Conservation (phyloP, 169 alveolate species). For the Cryptosporidium parvum region DNA sequence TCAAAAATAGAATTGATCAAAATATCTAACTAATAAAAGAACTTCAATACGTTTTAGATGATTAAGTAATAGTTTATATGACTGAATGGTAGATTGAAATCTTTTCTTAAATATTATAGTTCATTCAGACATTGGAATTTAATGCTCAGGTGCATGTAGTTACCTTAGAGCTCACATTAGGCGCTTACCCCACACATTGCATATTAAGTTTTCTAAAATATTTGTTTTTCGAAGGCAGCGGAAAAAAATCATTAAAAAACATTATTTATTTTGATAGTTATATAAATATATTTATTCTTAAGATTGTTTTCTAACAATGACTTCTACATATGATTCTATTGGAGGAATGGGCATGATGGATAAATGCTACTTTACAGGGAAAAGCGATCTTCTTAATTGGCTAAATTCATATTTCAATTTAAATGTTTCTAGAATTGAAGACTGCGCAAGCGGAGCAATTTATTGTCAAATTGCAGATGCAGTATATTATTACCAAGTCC, state of each 20-base stretch:
- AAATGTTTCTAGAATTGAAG: slow-evolving; percentile 92
- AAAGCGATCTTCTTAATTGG: slow-evolving; percentile 93
- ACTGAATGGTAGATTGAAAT: neutral
- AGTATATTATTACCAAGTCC: slow-evolving; percentile 86
- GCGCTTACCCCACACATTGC: slow-evolving; percentile 76
- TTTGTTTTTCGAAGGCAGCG: neutral
- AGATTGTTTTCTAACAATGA: slow-evolving; percentile 15
- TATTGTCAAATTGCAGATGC: slow-evolving; percentile 94
- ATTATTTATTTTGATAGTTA: neutral
- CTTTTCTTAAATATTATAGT: neutral
- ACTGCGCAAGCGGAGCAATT: slow-evolving; percentile 96
- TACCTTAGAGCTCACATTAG: slow-evolving; percentile 6
- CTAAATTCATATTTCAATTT: slow-evolving; percentile 86
- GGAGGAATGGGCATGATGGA: slow-evolving; percentile 89
- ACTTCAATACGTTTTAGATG: no score
- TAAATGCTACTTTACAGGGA: slow-evolving; percentile 87
- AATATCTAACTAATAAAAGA: neutral
- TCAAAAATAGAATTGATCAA: slow-evolving; percentile 40
- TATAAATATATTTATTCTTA: neutral
- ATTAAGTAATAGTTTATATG: neutral
- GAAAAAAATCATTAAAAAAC: slow-evolving; percentile 5
- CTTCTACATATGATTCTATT: slow-evolving; percentile 54
- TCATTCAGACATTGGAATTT: neutral
- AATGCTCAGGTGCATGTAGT: slow-evolving; percentile 17
- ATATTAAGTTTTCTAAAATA: slow-evolving; percentile 13